Base-by-base conservation (phyloP, 192 early-diverging fungal genomes). In the Backusella psychrophila region DNA sequence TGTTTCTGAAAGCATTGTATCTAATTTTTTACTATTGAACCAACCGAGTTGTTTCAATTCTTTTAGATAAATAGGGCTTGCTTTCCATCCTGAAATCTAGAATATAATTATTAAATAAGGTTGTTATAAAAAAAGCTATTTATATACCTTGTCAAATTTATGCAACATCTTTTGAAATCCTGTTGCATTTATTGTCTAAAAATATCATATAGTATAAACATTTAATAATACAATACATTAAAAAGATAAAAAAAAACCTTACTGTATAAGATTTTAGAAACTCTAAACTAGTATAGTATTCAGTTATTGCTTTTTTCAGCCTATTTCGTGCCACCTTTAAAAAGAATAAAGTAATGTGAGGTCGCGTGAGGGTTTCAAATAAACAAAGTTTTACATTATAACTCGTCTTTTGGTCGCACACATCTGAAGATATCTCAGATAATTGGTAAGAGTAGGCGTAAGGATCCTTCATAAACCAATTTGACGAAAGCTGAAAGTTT, bases 81-180 rank as follows among this genome's bases (percentile, higher is more conserved):
- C 83, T 65, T 84, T 84, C 79, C 83, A 80, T 31, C 77, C 87
- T 14, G 90, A 81, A 41, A 84, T 82, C 65, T 86, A 73, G 4
- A 73, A 9, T 11, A 8, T 9, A 0, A 42, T 59, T 26, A 73
- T 33, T 52, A 63, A 9, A 52, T 17, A 33, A 26, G 39, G 34
- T 36, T 21, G 29, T 17, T 33, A 59, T 7, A 49, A 56, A 66
- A 31, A 12, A 11, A 53, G 31, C 4, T 31, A n/a, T 17, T 21
- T n/a, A 11, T 53, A 14, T 49, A 87, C 86, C 75, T 91, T 92
- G 67, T 93, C 91, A 82, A 90, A 94, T 81, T 94, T 94, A 68
- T 93, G 89, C 31, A 94, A 81, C 56, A 92, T 89, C 76, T 94
- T 92, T 66, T 83, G 77, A 44, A 92, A 91, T 34, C 90, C 92